Percentiles rank a stretch among this genome's conserved stretches.
Evolutionary conservation across 2,329 filamentous ascomycete genomes (phyloP).

Genomic region (Tolypocladium tropicale): DNA sequence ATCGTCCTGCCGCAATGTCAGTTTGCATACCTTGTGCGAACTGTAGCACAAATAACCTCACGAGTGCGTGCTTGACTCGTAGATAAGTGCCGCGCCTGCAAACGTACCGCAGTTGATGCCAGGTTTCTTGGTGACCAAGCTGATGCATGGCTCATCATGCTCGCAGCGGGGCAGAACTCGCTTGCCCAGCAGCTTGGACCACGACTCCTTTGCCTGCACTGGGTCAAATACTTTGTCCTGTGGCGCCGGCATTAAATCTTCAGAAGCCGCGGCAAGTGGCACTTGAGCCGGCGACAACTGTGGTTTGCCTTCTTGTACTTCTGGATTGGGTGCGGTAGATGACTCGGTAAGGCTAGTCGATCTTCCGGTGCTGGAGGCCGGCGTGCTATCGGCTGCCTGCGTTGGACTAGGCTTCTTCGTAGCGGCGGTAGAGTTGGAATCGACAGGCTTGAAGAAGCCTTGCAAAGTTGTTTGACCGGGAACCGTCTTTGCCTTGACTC

Average conservation of each 20-base stretch:
- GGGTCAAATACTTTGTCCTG: conserved; percentile 50
- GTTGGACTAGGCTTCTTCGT: not conserved
- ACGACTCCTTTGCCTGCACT: conserved; percentile 66
- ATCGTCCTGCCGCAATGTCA: conserved; percentile 34
- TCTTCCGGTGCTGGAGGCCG: not conserved
- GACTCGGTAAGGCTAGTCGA: not conserved
- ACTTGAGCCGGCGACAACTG: not conserved
- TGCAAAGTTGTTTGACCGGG: conserved; percentile 49
- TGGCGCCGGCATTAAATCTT: not conserved
- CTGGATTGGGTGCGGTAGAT: not conserved
- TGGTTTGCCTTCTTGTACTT: not conserved
- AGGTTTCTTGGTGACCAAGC: conserved; percentile 74
- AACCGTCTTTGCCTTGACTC: conserved; percentile 20
- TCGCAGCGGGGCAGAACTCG: conserved; percentile 71
- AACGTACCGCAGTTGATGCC: conserved; percentile 66
- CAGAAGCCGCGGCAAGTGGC: not conserved
- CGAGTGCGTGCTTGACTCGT: too few relatives aligned
- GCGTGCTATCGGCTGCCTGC: not conserved
- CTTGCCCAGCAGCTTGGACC: conserved; percentile 75
- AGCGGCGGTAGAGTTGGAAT: not conserved
- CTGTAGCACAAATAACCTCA: too few relatives aligned
- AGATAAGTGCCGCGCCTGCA: not conserved
- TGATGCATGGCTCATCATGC: conserved; percentile 80
- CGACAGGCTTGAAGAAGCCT: conserved; percentile 63
- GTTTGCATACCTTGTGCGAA: not conserved